These are phyloP conservation scores for Cladobotryum protrusum DNA, from an alignment of 2,329 filamentous ascomycete species.

Conservation along the genomic window DNA sequence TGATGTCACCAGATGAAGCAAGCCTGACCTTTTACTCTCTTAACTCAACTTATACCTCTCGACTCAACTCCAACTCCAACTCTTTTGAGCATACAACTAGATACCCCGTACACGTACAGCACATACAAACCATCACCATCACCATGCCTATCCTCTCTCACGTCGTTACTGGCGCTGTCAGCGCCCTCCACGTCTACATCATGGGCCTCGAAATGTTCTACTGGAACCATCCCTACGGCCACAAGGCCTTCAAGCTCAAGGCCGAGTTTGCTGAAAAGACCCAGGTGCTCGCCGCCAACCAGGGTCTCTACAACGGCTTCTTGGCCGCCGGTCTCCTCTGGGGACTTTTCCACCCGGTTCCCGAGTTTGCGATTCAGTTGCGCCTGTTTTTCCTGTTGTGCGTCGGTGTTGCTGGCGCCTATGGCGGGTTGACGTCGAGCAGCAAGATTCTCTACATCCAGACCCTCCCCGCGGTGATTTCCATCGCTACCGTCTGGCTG, in stretches of 20 bases:
- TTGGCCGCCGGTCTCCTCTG: slow-evolving; percentile 43
- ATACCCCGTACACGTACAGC: neutral
- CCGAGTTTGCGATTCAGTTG: slow-evolving; percentile 37
- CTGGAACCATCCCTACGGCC: slow-evolving; percentile 41
- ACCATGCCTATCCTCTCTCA: slow-evolving; percentile 20
- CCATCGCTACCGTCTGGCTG: slow-evolving; percentile 3
- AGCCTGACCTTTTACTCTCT: too few species aligned
- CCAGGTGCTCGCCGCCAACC: slow-evolving; percentile 41
- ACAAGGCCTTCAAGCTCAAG: slow-evolving; percentile 37
- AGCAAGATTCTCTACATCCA: slow-evolving; percentile 39
- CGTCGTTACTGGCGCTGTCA: slow-evolving; percentile 32
- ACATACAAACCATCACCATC: too few species aligned
- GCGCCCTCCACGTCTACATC: slow-evolving; percentile 42
- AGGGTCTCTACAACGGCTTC: slow-evolving; percentile 49
- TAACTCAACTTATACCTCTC: too few species aligned
- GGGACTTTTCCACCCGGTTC: slow-evolving; percentile 39
- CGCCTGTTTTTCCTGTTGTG: slow-evolving; percentile 42
- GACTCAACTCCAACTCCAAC: too few species aligned
- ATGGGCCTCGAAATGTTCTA: slow-evolving; percentile 44
- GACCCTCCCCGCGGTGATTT: slow-evolving; percentile 21
- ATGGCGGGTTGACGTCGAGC: slow-evolving; percentile 37
- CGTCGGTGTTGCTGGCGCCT: slow-evolving; percentile 38
- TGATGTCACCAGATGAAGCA: too few species aligned
- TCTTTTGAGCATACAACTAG: too few species aligned
- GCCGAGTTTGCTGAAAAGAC: slow-evolving; percentile 41